Conservation (phyloP, 2,329 filamentous ascomycete genomes). For the Colletotrichum incanum region DNA sequence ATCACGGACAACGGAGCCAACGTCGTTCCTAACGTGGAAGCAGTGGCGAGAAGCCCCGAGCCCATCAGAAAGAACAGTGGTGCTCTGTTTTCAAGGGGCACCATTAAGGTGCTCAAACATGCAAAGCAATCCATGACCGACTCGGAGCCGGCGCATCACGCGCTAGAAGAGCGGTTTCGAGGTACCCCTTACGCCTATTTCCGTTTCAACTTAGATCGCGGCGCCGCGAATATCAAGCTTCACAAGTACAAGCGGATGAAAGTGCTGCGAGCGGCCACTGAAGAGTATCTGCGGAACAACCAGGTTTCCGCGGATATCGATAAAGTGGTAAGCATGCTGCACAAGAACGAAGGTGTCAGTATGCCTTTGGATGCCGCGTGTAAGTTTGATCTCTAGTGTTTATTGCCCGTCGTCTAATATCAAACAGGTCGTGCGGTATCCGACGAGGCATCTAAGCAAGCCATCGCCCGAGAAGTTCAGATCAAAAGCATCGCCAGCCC, state of each 20-base stretch:
- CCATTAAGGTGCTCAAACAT: slow-evolving; percentile 5
- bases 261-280: slow-evolving; percentile 46
- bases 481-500: slow-evolving; percentile 17
- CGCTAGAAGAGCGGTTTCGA: slow-evolving; percentile 40
- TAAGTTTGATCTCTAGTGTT: slow-evolving; percentile 38
- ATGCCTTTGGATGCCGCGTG: slow-evolving; percentile 45
- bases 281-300: slow-evolving; percentile 44
- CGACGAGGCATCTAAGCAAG: slow-evolving; percentile 25
- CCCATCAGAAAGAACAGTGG: slow-evolving; percentile 4
- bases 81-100: slow-evolving; percentile 14
- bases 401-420: background rate
- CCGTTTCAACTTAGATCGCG: slow-evolving; percentile 49
- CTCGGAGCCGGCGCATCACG: slow-evolving; percentile 44
- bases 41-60: background rate
- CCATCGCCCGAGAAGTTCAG: background rate
- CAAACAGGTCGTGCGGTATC: slow-evolving; percentile 8
- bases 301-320: slow-evolving; percentile 43
- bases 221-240: slow-evolving; percentile 46
- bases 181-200: slow-evolving; percentile 47
- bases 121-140: slow-evolving; percentile 40
- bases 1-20: slow-evolving; percentile 4
- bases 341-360: slow-evolving; percentile 28
- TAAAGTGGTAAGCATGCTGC: slow-evolving; percentile 44
- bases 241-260: slow-evolving; percentile 49
- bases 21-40: background rate